These are phyloP conservation scores for Phytopythium mirpurense DNA, from an alignment of 352 stramenopile genomes.

Conservation along the genomic window DNA sequence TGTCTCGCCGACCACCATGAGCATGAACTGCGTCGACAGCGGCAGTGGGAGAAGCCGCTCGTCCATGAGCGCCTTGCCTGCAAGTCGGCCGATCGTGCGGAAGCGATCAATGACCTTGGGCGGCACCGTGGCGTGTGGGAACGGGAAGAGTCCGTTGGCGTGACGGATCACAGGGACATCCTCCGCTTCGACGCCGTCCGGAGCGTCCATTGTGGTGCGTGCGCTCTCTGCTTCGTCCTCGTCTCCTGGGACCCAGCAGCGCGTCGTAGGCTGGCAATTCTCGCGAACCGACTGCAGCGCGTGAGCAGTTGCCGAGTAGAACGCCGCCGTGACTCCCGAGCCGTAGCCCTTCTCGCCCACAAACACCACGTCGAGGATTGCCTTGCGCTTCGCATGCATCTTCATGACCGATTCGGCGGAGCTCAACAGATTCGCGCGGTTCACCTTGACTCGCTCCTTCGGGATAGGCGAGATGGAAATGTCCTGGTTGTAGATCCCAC, in stretches of 20 bases:
- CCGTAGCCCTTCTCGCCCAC: conserved; percentile 82
- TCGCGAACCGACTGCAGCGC: conserved; percentile 54
- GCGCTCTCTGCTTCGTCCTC: conserved; percentile 22
- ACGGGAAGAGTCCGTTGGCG: conserved; percentile 74
- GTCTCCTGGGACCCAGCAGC: conserved; percentile 60
- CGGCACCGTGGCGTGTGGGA: conserved; percentile 28
- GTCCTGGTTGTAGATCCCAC: conserved; percentile 72
- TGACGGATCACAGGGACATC: conserved; percentile 60
- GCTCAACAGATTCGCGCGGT: conserved; percentile 66
- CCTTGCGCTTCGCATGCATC: conserved; percentile 79
- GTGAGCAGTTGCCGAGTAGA: conserved; percentile 75
- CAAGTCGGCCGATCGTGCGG: conserved; percentile 73
- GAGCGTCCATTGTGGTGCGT: conserved; percentile 3
- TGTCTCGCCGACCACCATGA: conserved; percentile 63
- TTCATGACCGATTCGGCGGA: conserved; percentile 81
- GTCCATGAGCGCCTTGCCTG: conserved; percentile 82
- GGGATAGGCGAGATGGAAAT: conserved; percentile 80
- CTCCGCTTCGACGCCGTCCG: conserved; percentile 11
- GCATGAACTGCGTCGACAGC: conserved; percentile 70
- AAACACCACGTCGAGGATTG: conserved; percentile 83
- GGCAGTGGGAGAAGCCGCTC: conserved; percentile 68
- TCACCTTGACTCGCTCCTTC: conserved; percentile 83
- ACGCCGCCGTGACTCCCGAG: conserved; percentile 77
- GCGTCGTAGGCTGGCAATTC: conserved; percentile 26
- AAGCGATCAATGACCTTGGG: conserved; percentile 63